Evolutionary conservation across 192 early-diverging fungal species (phyloP).

Genomic region (Gaertneriomyces sp.): DNA sequence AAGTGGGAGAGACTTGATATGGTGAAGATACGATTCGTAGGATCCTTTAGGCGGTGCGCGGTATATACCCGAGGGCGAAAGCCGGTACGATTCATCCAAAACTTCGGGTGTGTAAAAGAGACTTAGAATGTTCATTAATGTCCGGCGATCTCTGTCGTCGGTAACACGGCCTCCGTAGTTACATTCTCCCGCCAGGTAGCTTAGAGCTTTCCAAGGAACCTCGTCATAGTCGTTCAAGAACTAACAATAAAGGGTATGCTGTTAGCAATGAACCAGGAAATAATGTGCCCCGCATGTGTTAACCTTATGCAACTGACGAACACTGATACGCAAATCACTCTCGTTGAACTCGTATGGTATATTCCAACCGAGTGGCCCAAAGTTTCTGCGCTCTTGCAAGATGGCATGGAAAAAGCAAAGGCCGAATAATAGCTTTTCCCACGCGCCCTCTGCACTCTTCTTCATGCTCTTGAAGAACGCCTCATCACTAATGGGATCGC

Average conservation of each 20-base stretch:
- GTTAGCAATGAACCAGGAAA: not conserved
- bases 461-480: slow-evolving; percentile 52
- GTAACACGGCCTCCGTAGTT: slow-evolving; percentile 64
- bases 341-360: slow-evolving; percentile 67
- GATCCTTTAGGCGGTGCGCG: slow-evolving; percentile 50
- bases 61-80: slow-evolving; percentile 54
- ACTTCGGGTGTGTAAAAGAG: slow-evolving; percentile 54
- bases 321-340: slow-evolving; percentile 56
- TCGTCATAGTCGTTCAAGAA: slow-evolving; percentile 62
- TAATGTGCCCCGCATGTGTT: not conserved
- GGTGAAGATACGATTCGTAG: slow-evolving; percentile 47
- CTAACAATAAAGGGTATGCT: slow-evolving; percentile 19
- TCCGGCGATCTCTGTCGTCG: slow-evolving; percentile 52
- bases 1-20: slow-evolving; percentile 58
- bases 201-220: slow-evolving; percentile 55
- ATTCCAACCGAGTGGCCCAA: slow-evolving; percentile 65
- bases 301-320: slow-evolving; percentile 58
- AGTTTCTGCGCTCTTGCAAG: slow-evolving; percentile 59
- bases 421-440: slow-evolving; percentile 59
- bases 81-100: slow-evolving; percentile 39
- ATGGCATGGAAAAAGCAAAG: slow-evolving; percentile 62
- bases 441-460: slow-evolving; percentile 41
- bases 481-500: slow-evolving; percentile 56
- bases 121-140: slow-evolving; percentile 49
- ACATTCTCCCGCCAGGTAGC: slow-evolving; percentile 58